These are phyloP conservation scores for Cylindrodendrum hubeiense DNA, from an alignment of 2,329 filamentous ascomycete species.

Conservation along the genomic window DNA sequence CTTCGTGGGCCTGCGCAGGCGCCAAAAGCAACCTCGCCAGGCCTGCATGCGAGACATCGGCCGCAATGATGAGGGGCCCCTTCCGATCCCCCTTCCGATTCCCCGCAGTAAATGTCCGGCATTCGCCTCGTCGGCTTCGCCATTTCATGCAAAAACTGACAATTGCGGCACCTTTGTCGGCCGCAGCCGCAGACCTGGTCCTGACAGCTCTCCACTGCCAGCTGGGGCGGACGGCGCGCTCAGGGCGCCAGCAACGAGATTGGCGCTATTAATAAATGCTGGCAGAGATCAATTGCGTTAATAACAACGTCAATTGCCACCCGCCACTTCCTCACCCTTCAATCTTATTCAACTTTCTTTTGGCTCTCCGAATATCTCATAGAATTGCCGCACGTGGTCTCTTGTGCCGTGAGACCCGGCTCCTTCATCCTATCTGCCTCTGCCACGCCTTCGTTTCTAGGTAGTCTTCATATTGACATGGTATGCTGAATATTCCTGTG, in stretches of 20 bases:
- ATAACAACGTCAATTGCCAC: background rate
- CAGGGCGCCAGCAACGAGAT: background rate
- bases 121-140: background rate
- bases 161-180: background rate
- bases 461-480: no score
- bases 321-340: background rate
- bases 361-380: background rate
- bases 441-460: no score
- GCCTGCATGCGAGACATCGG: background rate
- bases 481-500: no score
- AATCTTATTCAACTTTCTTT: background rate
- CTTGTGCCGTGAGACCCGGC: no score
- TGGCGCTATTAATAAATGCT: background rate
- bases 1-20: background rate
- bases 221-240: no score
- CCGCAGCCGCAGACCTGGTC: background rate
- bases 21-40: background rate
- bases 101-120: background rate
- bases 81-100: background rate
- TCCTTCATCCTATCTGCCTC: no score
- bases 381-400: no score
- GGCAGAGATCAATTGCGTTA: background rate
- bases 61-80: background rate
- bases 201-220: background rate
- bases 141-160: background rate